phyloP scores from a whole-genome alignment of 352 stramenopile genomes.

The Globisporangium nunn region DNA sequence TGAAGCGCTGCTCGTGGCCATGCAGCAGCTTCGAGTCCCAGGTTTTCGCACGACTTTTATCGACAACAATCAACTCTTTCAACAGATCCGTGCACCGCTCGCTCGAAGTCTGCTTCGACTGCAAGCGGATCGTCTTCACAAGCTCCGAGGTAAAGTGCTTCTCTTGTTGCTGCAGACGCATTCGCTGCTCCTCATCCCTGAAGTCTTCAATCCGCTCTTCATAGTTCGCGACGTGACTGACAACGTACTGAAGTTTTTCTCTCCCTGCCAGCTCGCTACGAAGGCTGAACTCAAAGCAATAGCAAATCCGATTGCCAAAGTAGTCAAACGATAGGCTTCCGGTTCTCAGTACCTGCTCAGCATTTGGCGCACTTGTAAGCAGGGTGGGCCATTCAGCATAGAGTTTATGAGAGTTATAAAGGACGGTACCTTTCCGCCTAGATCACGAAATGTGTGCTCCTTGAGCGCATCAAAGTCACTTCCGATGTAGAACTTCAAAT shows the following conservation, averaged over 20 bases:
- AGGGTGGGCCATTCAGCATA: not conserved
- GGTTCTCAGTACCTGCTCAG: conserved; percentile 17
- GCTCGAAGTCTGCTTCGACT: conserved; percentile 51
- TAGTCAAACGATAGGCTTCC: conserved; percentile 49
- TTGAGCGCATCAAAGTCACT: conserved; percentile 55
- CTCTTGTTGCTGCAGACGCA: conserved; percentile 42
- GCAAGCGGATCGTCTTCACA: conserved; percentile 64
- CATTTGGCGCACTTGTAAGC: too few species aligned
- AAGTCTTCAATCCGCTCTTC: conserved; percentile 63
- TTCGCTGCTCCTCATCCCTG: conserved; percentile 45
- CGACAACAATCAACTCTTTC: conserved; percentile 55
- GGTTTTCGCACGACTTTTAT: conserved; percentile 39
- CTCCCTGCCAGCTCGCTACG: conserved; percentile 8
- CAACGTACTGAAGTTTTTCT: conserved; percentile 9
- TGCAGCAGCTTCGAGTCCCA: conserved; percentile 73
- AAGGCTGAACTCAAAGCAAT: conserved; percentile 44
- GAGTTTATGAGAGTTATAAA: not conserved
- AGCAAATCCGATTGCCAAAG: conserved; percentile 46
- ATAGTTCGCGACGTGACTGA: conserved; percentile 15
- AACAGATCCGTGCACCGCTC: conserved; percentile 48
- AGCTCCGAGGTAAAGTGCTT: conserved; percentile 65
- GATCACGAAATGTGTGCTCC: conserved; percentile 30
- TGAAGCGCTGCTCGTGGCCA: conserved; percentile 59
- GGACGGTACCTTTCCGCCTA: conserved; percentile 26
- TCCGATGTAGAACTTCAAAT: conserved; percentile 38